Percentiles rank a stretch among this genome's conserved stretches.
phyloP scores from a whole-genome alignment of 768 basidiomycete genomes.

The Vararia minispora region DNA sequence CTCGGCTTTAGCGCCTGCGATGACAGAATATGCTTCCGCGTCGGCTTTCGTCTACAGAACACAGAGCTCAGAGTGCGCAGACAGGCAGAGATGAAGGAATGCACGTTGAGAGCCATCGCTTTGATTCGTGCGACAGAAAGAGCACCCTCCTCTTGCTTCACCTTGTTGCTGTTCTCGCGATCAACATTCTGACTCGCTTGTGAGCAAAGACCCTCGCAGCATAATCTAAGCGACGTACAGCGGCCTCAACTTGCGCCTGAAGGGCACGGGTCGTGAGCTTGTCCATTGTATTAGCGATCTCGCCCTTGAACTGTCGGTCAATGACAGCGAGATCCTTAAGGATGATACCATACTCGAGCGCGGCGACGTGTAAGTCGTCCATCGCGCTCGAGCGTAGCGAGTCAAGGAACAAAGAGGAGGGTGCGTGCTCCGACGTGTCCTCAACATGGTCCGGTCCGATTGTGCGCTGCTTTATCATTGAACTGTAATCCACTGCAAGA shows the following conservation, averaged over 20 bases:
- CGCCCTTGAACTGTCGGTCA: conserved; percentile 82
- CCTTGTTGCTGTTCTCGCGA: conserved; percentile 78
- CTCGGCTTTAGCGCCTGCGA: conserved; percentile 64
- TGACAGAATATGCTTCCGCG: conserved; percentile 61
- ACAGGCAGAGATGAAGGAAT: conserved; percentile 4
- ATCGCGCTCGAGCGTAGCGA: conserved; percentile 74
- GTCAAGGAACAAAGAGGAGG: conserved; percentile 73
- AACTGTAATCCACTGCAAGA: conserved; percentile 36
- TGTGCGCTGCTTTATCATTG: conserved; percentile 71
- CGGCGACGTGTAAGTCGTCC: conserved; percentile 78
- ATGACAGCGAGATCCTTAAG: conserved; percentile 82
- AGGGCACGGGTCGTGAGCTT: conserved; percentile 75
- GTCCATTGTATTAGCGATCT: conserved; percentile 78
- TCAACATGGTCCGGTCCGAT: conserved; percentile 67
- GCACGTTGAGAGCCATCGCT: conserved; percentile 45
- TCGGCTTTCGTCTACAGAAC: conserved; percentile 50
- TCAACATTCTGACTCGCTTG: conserved; percentile 55
- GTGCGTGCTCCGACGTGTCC: conserved; percentile 53
- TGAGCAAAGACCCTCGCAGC: background rate
- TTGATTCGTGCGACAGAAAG: conserved; percentile 70
- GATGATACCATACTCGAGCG: conserved; percentile 74
- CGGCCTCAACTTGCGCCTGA: conserved; percentile 82
- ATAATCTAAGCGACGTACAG: conserved; percentile 30
- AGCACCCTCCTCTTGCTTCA: conserved; percentile 76
- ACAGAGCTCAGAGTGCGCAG: background rate